A percentile compares a stretch with the other conserved stretches of the same genome.
phyloP scores from a whole-genome alignment of 306 rosid species.

The Cyclanthera cordifolia region DNA sequence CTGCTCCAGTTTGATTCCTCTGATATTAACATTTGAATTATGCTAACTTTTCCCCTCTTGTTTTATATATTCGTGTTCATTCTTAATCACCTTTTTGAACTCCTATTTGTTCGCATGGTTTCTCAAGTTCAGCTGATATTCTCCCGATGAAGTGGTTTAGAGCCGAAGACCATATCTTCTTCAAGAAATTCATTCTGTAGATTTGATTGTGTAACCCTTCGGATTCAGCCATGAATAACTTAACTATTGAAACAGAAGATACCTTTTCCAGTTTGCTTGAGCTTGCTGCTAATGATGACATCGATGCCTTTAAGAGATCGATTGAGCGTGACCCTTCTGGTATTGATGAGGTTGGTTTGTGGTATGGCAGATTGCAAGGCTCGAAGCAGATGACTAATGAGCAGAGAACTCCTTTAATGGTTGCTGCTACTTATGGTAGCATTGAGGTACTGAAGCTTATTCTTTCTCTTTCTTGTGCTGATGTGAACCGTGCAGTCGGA shows the following conservation, averaged over 20 bases:
- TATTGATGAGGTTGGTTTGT: constrained; percentile 65
- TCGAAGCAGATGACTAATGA: constrained; percentile 81
- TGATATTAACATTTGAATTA: too few species aligned
- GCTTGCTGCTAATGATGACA: constrained; percentile 72
- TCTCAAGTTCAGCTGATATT: background rate
- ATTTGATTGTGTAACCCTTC: background rate
- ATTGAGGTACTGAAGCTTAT: constrained; percentile 59
- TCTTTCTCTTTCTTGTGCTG: constrained; percentile 47
- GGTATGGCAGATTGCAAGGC: constrained; percentile 76
- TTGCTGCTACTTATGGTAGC: constrained; percentile 86
- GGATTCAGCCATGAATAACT: constrained; percentile 50
- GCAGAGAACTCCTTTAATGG: constrained; percentile 77
- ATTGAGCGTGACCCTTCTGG: constrained; percentile 57
- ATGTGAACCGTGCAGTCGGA: constrained; percentile 48
- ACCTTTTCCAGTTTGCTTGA: constrained; percentile 69
- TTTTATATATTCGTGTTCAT: too few species aligned
- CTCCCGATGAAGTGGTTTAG: constrained; percentile 3
- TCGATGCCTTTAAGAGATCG: constrained; percentile 49
- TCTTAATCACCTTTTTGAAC: background rate
- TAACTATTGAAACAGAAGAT: constrained; percentile 67
- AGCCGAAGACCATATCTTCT: background rate
- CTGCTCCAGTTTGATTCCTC: background rate
- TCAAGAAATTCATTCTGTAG: background rate
- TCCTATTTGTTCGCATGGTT: background rate
- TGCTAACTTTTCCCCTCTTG: too few species aligned